These are phyloP conservation scores for Volvariella volvacea DNA, from an alignment of 1,284 basidiomycete genomes.

Conservation along the genomic window DNA sequence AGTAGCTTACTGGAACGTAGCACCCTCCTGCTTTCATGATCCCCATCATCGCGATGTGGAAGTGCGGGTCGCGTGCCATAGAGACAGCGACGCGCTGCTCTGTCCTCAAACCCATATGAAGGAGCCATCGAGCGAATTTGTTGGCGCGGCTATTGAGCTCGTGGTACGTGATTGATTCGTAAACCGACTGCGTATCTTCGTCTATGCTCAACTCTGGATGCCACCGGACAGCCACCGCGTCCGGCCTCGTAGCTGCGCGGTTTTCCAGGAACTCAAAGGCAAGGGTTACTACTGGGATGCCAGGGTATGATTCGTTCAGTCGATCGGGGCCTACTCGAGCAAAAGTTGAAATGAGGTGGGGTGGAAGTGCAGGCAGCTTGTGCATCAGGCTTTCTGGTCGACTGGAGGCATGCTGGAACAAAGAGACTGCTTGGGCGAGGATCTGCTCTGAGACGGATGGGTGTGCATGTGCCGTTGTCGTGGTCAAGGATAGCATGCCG, in stretches of 20 bases:
- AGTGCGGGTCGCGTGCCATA: slow-evolving; percentile 35
- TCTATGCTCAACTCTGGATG: slow-evolving; percentile 27
- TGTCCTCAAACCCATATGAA: slow-evolving; percentile 26
- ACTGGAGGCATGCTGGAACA: slow-evolving; percentile 12
- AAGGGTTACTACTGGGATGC: slow-evolving; percentile 16
- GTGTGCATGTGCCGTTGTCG: slow-evolving; percentile 13
- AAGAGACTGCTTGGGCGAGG: slow-evolving; percentile 16
- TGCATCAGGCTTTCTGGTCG: slow-evolving; percentile 13
- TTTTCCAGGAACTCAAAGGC: slow-evolving; percentile 32
- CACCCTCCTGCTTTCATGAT: slow-evolving; percentile 47
- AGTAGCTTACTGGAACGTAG: slow-evolving; percentile 40
- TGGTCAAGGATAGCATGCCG: slow-evolving; percentile 8
- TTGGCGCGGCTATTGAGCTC: slow-evolving; percentile 33
- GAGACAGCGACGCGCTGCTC: slow-evolving; percentile 45
- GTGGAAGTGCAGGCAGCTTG: slow-evolving; percentile 18
- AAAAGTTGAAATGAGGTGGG: slow-evolving; percentile 25
- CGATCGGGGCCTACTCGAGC: slow-evolving; percentile 23
- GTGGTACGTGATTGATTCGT: slow-evolving; percentile 28
- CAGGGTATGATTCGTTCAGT: slow-evolving; percentile 19
- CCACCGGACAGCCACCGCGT: slow-evolving; percentile 31
- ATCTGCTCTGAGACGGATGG: slow-evolving; percentile 16
- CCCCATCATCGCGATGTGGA: slow-evolving; percentile 39
- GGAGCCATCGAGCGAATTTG: slow-evolving; percentile 37
- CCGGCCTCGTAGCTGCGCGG: slow-evolving; percentile 22
- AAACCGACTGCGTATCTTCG: slow-evolving; percentile 8